Conservation (phyloP, 768 basidiomycete species). For the Udeniomyces megalosporus region DNA sequence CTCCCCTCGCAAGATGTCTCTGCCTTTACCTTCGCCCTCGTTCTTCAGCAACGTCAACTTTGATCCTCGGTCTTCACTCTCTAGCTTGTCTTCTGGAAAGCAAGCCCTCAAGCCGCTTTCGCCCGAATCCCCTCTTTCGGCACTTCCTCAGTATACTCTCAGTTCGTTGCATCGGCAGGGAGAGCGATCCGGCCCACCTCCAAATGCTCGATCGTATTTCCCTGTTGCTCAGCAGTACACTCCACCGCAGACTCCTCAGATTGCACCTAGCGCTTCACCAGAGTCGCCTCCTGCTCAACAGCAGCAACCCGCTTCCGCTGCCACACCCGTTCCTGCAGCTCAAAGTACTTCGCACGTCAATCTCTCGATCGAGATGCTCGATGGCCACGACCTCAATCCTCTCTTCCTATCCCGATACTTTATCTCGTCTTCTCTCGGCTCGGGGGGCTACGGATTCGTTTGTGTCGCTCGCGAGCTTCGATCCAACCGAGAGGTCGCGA, state of each 20-base stretch:
- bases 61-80: no score
- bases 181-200: no score
- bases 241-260: background rate
- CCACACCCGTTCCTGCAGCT: background rate
- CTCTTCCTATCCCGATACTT: constrained; percentile 25
- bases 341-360: background rate
- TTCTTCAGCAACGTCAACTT: no score
- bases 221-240: background rate
- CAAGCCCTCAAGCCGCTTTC: no score
- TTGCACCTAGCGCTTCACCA: background rate
- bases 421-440: constrained; percentile 42
- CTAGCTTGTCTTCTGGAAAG: no score
- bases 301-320: background rate
- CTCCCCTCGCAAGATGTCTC: no score
- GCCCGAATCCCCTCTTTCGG: no score
- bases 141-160: no score
- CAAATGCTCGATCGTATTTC: background rate
- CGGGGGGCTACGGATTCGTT: constrained; percentile 89
- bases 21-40: no score
- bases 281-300: background rate
- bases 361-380: constrained; percentile 17
- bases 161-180: no score
- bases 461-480: constrained; percentile 58
- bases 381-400: constrained; percentile 19
- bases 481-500: constrained; percentile 57